These are phyloP conservation scores for Annona cherimola DNA, from an alignment of 164 flowering plant genomes.

Conservation along the genomic window DNA sequence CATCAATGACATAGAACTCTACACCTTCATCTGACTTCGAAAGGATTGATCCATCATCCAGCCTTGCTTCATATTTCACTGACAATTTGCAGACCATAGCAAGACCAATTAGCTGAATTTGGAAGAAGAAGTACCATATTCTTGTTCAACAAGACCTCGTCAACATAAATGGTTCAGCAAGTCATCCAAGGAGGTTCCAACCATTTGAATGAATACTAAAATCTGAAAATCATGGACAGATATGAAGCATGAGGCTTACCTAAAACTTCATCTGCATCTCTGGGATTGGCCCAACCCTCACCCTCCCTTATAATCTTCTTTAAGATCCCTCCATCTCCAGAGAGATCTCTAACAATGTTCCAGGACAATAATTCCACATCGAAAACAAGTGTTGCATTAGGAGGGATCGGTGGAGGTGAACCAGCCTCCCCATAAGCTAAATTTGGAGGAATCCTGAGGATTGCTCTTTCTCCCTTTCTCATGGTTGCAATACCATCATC, in stretches of 20 bases:
- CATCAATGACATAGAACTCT: slow-evolving; percentile 40
- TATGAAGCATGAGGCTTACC: slow-evolving; percentile 20
- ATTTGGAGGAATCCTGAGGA: slow-evolving; percentile 42
- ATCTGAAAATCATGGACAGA: not conserved
- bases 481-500: slow-evolving; percentile 56
- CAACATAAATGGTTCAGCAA: too few species aligned
- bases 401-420: slow-evolving; percentile 37
- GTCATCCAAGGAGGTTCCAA: too few species aligned
- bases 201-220: not conserved
- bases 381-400: slow-evolving; percentile 38
- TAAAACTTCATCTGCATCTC: slow-evolving; percentile 44
- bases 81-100: slow-evolving; percentile 2
- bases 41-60: slow-evolving; percentile 36
- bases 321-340: slow-evolving; percentile 47
- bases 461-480: slow-evolving; percentile 56
- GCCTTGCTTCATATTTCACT: slow-evolving; percentile 49
- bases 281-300: slow-evolving; percentile 47
- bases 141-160: too few species aligned
- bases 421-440: slow-evolving; percentile 51
- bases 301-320: slow-evolving; percentile 46
- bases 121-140: too few species aligned
- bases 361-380: slow-evolving; percentile 50
- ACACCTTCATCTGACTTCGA: slow-evolving; percentile 38
- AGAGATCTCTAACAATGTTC: slow-evolving; percentile 41
- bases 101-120: not conserved